Evolutionary conservation across 225 moss, liverwort and hornwort genomes (phyloP), one percentile per base, ranked within the genome.

Genomic region (Physcomitrellopsis africana): DNA sequence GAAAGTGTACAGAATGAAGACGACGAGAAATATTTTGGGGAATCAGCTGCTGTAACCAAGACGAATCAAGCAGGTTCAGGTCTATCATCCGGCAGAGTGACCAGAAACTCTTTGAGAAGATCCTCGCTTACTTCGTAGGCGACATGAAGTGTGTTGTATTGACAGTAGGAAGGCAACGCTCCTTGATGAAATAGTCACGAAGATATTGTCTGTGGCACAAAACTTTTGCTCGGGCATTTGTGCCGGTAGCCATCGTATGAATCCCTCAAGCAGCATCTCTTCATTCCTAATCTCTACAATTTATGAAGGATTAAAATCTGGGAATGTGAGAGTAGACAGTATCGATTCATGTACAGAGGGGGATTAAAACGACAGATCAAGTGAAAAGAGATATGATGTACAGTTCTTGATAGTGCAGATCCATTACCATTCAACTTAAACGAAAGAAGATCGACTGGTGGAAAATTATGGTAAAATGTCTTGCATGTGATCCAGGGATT

Each of bases 31-130:
- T 69, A 51, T 55, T 41, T 52, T 48, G 70, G 20, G 61, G 61
- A 71, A 26, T 72, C 63, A 61, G 57, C 48, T 72, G 68, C 75
- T 24, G 44, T 19, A 8, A 18, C 47, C 26, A 68, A 56, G 59
- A 56, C 44, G 11, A 61, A 54, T 65, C 74, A 70, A 65, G 60
- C 70, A 29, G 67, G 76, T 59, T 59, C 60, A 72, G 72, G 57
- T 70, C 42, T 42, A 58, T 37, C 46, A 23, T 24, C 72, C 58
- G 68, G 75, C 23, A 80, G 80, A 45, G 45, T 51, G 29, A 80
- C 76, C 20, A 80, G 83, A 65, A 83, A 73, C 49, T 76, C 83
- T 44, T 67, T 41, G 24, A 59, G 75, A 20, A 76, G 63, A 29
- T 76, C 60, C 37, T 41, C 73, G 12, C 15, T 59, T 49, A 23